Percentiles rank a stretch among this genome's conserved stretches.
Evolutionary conservation across 108 stramenopile genomes (phyloP).

Genomic region (Nitzschia inconspicua): DNA sequence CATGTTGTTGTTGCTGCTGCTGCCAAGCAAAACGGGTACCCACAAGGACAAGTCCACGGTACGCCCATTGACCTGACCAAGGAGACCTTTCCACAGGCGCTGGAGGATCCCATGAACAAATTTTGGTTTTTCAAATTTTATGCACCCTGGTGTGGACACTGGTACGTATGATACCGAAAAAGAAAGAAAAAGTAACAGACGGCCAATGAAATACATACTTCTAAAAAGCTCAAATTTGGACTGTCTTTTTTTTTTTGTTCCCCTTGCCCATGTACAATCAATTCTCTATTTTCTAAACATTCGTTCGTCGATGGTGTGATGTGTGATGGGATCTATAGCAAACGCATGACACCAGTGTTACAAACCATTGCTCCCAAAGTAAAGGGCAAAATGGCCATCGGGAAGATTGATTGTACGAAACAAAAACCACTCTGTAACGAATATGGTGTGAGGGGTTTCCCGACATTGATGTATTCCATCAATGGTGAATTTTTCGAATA

Average conservation of each 20-base stretch:
- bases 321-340: conserved; percentile 55
- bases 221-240: too few relatives aligned
- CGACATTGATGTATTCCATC: conserved; percentile 70
- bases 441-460: conserved; percentile 68
- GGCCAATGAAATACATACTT: too few relatives aligned
- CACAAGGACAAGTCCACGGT: conserved; percentile 39
- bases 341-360: conserved; percentile 59
- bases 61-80: conserved; percentile 42
- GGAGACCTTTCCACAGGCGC: conserved; percentile 35
- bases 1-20: too few relatives aligned
- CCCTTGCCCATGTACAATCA: neutral
- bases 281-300: neutral
- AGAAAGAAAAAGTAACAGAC: neutral
- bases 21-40: too few relatives aligned
- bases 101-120: conserved; percentile 67
- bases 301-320: conserved; percentile 7
- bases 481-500: conserved; percentile 73
- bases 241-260: conserved; percentile 7
- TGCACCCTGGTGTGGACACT: conserved; percentile 69
- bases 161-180: conserved; percentile 6
- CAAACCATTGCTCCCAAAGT: conserved; percentile 57
- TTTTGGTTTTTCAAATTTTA: conserved; percentile 79
- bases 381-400: conserved; percentile 78
- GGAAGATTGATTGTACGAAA: conserved; percentile 78
- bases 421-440: conserved; percentile 59